These are phyloP conservation scores for Suhomyces pyralidae DNA, from an alignment of 805 yeast species.

Conservation along the genomic window DNA sequence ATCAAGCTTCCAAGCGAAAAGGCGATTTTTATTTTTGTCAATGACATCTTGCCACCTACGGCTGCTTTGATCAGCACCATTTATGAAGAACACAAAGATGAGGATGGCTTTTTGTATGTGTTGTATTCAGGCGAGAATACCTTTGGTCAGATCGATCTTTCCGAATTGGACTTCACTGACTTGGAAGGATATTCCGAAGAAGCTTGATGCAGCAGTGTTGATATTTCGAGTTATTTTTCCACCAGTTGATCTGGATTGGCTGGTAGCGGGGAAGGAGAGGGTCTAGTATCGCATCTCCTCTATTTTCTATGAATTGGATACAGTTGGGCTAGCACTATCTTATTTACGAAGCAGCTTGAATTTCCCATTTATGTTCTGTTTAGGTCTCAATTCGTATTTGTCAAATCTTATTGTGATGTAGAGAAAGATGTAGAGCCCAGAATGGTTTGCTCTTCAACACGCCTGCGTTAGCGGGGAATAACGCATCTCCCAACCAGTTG, in stretches of 20 bases:
- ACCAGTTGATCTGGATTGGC: not conserved
- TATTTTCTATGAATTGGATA: not conserved
- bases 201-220: not conserved
- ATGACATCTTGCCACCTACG: slow-evolving; percentile 96
- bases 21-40: slow-evolving; percentile 96
- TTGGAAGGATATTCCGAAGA: slow-evolving; percentile 11
- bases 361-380: not conserved
- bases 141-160: slow-evolving; percentile 56
- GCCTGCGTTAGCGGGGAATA: not conserved
- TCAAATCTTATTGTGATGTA: not conserved
- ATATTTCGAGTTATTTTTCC: not conserved
- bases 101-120: slow-evolving; percentile 95
- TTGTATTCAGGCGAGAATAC: slow-evolving; percentile 97
- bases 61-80: slow-evolving; percentile 95
- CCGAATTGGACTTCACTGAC: slow-evolving; percentile 12
- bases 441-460: not conserved
- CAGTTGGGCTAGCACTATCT: not conserved
- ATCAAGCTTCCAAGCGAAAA: slow-evolving; percentile 94
- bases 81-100: slow-evolving; percentile 95
- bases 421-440: not conserved
- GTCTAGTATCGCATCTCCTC: not conserved
- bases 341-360: not conserved
- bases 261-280: not conserved
- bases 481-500: not conserved
- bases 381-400: not conserved